These are phyloP conservation scores for Globisporangium takayamanum DNA, from an alignment of 352 stramenopile species.

Conservation along the genomic window DNA sequence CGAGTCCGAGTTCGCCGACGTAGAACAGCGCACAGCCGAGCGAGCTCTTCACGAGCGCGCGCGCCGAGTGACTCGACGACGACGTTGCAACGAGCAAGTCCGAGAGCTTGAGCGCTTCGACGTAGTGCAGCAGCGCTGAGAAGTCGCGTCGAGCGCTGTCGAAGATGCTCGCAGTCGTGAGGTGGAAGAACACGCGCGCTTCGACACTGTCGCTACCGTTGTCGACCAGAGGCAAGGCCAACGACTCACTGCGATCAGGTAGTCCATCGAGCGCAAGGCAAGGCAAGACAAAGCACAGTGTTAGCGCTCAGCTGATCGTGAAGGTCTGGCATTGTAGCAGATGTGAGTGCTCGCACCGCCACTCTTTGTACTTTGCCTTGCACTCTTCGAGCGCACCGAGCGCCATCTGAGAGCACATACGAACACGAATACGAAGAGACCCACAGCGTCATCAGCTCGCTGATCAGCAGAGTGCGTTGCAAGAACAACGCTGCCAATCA, in stretches of 20 bases:
- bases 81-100: conserved; percentile 15
- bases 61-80: conserved; percentile 24
- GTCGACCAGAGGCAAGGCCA: conserved; percentile 1
- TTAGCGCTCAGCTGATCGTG: not conserved
- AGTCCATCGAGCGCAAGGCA: not conserved
- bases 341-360: conserved; percentile 12
- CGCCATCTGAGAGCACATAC: conserved; percentile 39
- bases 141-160: conserved; percentile 48
- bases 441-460: too few relatives aligned
- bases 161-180: conserved; percentile 43
- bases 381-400: conserved; percentile 42
- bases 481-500: not conserved
- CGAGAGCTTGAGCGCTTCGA: conserved; percentile 40
- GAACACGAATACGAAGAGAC: not conserved
- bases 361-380: conserved; percentile 26
- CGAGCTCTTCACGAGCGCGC: conserved; percentile 38
- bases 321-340: not conserved
- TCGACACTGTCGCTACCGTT: conserved; percentile 17
- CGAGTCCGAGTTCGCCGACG: conserved; percentile 34
- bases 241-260: not conserved
- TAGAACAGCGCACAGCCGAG: conserved; percentile 58
- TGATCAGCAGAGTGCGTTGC: not conserved
- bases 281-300: not conserved
- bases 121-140: conserved; percentile 41
- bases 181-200: conserved; percentile 41